Evolutionary conservation across 1,139 yeast genomes (phyloP), one percentile per base, ranked within the genome.

Genomic region (Spathaspora sp.): DNA sequence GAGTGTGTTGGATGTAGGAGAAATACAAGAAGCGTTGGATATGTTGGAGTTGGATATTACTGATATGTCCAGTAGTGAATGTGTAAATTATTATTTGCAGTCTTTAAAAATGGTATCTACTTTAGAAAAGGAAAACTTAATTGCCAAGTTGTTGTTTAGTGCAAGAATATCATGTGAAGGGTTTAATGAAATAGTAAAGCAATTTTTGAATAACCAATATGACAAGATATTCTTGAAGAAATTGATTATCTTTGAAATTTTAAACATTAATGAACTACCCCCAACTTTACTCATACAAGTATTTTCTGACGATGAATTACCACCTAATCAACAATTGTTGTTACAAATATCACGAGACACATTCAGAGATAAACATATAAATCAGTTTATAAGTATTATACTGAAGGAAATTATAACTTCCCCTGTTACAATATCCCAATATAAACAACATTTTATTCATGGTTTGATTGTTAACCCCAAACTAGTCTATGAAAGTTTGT

Each of bases 381-480:
- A 29, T 26, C 56, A 24, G 49, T 51, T 43, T 44, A 52, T 17
- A 44, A 36, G 38, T 10, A 11, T 49, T 1, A 18, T 42, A n/a
- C 45, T 45, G 44, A 36, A 37, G 18, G 50, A 47, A 9, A 26
- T 26, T 8, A 39, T 51, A 33, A 41, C 34, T 13, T 25, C 44
- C 0, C 40, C 41, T 41, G 43, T 16, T 5, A 39, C 43, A 9
- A 38, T 44, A 24, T 29, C 42, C 6, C 41, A 37, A n/a, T 54
- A 54, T 39, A 41, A 46, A 18, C 7, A 20, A 5, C 53, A 52
- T 31, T 51, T 68, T n/a, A 54, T 49, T 15, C 55, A 55, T 7
- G 53, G 59, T 47, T 49, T 65, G 6, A 52, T 60, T 15, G 52
- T 52, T 9, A 55, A 58, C 43, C 55, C 72, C 2, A 59, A 61